A percentile compares a stretch with the other conserved stretches of the same genome.
phyloP scores from a whole-genome alignment of 257 asterid species.

The Penstemon newberryi region DNA sequence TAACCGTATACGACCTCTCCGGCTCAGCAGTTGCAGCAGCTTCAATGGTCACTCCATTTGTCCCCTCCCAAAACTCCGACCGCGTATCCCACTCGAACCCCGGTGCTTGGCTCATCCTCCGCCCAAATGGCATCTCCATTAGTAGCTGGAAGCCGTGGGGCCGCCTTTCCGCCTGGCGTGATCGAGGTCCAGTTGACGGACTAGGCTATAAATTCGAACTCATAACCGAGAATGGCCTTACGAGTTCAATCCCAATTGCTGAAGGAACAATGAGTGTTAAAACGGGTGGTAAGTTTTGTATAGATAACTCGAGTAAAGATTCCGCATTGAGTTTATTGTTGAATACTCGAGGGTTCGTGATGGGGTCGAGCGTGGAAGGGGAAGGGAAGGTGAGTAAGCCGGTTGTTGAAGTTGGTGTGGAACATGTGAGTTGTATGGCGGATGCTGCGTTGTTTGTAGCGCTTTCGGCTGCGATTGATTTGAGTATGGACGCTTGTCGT shows the following conservation, averaged over 20 bases:
- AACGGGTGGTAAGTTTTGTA: constrained; percentile 69
- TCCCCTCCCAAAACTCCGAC: constrained; percentile 73
- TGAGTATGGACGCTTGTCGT: constrained; percentile 85
- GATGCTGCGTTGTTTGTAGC: constrained; percentile 83
- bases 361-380: constrained; percentile 76
- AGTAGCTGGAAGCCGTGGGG: constrained; percentile 99
- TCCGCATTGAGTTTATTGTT: constrained; percentile 36
- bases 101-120: constrained; percentile 87
- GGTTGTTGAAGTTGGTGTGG: constrained; percentile 66
- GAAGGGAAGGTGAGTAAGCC: constrained; percentile 74
- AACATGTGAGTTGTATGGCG: constrained; percentile 77
- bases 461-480: constrained; percentile 81
- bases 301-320: constrained; percentile 51
- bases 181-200: constrained; percentile 66
- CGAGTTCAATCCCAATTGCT: constrained; percentile 65
- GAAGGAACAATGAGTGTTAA: constrained; percentile 68
- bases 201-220: constrained; percentile 84
- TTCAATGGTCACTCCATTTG: constrained; percentile 89
- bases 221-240: constrained; percentile 51
- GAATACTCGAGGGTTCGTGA: constrained; percentile 65
- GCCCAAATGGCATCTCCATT: constrained; percentile 67
- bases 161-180: constrained; percentile 92
- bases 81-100: constrained; percentile 85
- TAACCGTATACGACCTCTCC: constrained; percentile 69
- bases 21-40: constrained; percentile 96